These are phyloP conservation scores for Lodderomyces beijingensis DNA, from an alignment of 1,139 yeast species.

Conservation along the genomic window DNA sequence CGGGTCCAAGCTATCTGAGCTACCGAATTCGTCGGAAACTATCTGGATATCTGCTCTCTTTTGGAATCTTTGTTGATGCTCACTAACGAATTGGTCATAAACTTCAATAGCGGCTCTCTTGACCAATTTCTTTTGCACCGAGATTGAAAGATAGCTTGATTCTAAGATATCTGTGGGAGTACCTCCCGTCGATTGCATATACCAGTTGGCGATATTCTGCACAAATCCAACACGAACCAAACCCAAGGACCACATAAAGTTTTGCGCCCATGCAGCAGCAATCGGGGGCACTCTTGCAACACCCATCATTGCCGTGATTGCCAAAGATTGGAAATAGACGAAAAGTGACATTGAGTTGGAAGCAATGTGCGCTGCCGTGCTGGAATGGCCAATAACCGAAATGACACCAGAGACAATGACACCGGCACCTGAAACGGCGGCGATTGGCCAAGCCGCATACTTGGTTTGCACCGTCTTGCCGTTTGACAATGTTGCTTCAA, in stretches of 20 bases:
- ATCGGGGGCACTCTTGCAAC: conserved; percentile 91
- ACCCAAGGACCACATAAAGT: conserved; percentile 96
- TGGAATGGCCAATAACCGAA: conserved; percentile 83
- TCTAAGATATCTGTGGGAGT: conserved; percentile 67
- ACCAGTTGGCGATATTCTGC: conserved; percentile 89
- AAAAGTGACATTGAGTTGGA: conserved; percentile 90
- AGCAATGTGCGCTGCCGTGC: conserved; percentile 95
- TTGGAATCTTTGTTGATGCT: neutral
- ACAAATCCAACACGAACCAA: conserved; percentile 75
- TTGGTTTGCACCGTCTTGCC: conserved; percentile 93
- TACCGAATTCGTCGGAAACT: conserved; percentile 38
- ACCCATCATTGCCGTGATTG: conserved; percentile 94
- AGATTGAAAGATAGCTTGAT: conserved; percentile 57
- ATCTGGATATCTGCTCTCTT: conserved; percentile 19
- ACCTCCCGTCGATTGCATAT: conserved; percentile 96
- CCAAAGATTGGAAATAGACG: conserved; percentile 89
- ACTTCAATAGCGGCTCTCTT: conserved; percentile 4
- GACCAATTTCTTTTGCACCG: conserved; percentile 52
- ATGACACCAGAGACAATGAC: conserved; percentile 81
- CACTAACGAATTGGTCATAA: conserved; percentile 1
- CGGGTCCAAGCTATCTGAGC: conserved; percentile 46
- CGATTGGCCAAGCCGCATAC: conserved; percentile 96
- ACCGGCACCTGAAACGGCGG: conserved; percentile 86
- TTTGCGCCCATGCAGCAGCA: conserved; percentile 98
- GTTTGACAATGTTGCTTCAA: conserved; percentile 79